phyloP scores from a whole-genome alignment of 1,284 basidiomycete genomes.

The Ustilago nuda region DNA sequence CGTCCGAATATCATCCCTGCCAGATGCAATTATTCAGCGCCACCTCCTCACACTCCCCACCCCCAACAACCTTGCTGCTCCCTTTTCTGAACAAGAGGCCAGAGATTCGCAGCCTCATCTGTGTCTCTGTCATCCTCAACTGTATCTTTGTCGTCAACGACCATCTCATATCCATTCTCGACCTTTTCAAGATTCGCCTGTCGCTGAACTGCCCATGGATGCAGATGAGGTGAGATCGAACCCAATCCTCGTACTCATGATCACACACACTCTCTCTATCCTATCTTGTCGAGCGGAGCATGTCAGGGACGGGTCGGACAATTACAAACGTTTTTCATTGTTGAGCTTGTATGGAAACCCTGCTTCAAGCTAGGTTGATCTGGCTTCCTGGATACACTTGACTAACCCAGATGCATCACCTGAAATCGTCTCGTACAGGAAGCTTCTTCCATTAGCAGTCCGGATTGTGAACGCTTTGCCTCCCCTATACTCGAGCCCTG shows the following conservation, averaged over 20 bases:
- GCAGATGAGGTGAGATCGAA: too few relatives aligned
- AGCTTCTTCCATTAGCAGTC: slow-evolving; percentile 43
- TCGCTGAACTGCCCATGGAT: too few relatives aligned
- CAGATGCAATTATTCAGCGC: slow-evolving; percentile 1
- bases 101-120: neutral
- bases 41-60: neutral
- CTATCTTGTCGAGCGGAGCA: too few relatives aligned
- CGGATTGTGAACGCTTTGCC: slow-evolving; percentile 44
- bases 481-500: slow-evolving; percentile 44
- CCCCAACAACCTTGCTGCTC: slow-evolving; percentile 3
- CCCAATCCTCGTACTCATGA: too few relatives aligned
- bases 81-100: neutral
- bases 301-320: too few relatives aligned
- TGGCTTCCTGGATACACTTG: slow-evolving; percentile 49
- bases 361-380: neutral
- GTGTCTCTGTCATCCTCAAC: neutral
- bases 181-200: too few relatives aligned
- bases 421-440: slow-evolving; percentile 57
- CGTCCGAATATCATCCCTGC: slow-evolving; percentile 21
- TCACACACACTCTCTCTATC: too few relatives aligned
- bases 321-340: neutral
- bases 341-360: neutral
- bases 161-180: too few relatives aligned
- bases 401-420: slow-evolving; percentile 60
- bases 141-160: too few relatives aligned